These are phyloP conservation scores for Podospora australis DNA, from an alignment of 495 filamentous ascomycete genomes.

Conservation along the genomic window DNA sequence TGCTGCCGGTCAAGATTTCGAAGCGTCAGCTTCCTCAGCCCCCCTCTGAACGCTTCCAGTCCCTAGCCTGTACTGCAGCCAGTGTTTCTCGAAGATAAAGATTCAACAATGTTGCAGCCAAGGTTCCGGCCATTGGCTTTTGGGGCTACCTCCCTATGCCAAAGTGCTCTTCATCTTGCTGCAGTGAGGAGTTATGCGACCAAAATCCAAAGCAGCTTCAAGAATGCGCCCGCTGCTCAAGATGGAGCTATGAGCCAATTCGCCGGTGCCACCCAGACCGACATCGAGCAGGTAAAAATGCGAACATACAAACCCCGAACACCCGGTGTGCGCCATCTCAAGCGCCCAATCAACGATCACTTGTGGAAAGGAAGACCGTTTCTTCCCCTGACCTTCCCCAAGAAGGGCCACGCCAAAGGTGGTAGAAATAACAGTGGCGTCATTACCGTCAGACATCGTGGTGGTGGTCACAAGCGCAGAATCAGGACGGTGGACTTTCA, in stretches of 20 bases:
- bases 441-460: slow-evolving; percentile 83
- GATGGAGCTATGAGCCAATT: background rate
- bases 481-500: slow-evolving; percentile 87
- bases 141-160: slow-evolving; percentile 18
- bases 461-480: slow-evolving; percentile 83
- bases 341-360: slow-evolving; percentile 89
- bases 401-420: slow-evolving; percentile 86
- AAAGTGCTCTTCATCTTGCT: slow-evolving; percentile 13
- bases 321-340: slow-evolving; percentile 86
- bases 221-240: background rate
- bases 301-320: slow-evolving; percentile 92
- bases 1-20: too few species aligned
- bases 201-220: slow-evolving; percentile 4
- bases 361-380: slow-evolving; percentile 88
- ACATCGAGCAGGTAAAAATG: slow-evolving; percentile 44
- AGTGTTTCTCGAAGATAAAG: slow-evolving; percentile 17
- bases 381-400: slow-evolving; percentile 75
- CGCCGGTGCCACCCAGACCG: slow-evolving; percentile 15
- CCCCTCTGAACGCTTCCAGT: background rate
- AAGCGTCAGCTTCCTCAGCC: background rate
- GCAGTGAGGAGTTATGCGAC: slow-evolving; percentile 23
- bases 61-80: slow-evolving; percentile 25
- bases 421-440: slow-evolving; percentile 82
- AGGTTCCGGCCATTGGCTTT: slow-evolving; percentile 23
- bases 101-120: slow-evolving; percentile 26